Evolutionary conservation across 23 red algal species (phyloP).

Genomic region (Gracilaria vermiculophylla): DNA sequence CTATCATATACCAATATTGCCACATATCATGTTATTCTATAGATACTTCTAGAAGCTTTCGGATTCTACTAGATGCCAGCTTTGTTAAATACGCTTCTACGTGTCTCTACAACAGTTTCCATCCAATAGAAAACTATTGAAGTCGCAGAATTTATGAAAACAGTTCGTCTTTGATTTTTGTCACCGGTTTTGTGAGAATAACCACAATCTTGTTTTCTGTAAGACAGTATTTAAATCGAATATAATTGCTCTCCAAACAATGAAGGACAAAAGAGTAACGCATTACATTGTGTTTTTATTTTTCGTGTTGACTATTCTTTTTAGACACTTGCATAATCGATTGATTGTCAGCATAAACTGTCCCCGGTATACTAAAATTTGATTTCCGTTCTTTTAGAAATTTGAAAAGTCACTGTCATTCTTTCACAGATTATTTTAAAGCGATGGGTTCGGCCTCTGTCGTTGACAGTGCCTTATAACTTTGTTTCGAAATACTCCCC

Average conservation of each 20-base stretch:
- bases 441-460: constrained; percentile 25
- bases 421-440: not conserved
- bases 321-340: not conserved
- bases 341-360: not conserved
- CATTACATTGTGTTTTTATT: constrained; percentile 10
- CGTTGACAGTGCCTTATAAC: not conserved
- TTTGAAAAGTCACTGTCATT: not conserved
- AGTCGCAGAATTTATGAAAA: too few species aligned
- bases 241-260: not conserved
- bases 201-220: not conserved
- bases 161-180: too few species aligned
- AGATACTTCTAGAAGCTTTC: too few species aligned
- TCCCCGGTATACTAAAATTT: not conserved
- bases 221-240: not conserved
- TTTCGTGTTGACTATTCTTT: not conserved
- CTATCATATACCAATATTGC: too few species aligned
- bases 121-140: too few species aligned
- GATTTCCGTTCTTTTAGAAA: not conserved
- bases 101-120: too few species aligned
- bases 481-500: not conserved
- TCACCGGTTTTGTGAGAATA: not conserved
- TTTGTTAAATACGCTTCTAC: too few species aligned
- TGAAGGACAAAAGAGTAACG: not conserved
- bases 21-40: too few species aligned
- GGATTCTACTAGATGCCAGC: too few species aligned